Evolutionary conservation across 495 filamentous ascomycete genomes (phyloP), one percentile per base, ranked within the genome.

Genomic region (Hypoxylon rickii): DNA sequence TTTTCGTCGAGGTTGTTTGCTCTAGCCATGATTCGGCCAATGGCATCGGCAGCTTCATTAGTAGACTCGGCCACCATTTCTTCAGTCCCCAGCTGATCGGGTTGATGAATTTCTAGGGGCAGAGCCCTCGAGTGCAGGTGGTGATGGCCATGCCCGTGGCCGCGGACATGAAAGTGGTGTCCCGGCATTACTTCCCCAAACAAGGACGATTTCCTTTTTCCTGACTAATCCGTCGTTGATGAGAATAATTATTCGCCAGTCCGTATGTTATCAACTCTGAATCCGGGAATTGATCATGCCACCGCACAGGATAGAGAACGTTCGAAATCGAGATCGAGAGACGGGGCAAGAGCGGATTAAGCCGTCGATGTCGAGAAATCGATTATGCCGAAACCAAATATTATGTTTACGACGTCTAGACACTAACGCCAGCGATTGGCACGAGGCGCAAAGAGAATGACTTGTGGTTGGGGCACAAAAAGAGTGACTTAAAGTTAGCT

Each of bases 1-100:
- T 81, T 82, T 55, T 84, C 79, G 55, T 83, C 83, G 11, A 66
- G 45, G 19, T 72, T 68, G 11, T 66, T 59, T 21, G 20, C 56
- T 36, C 66, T 70, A 53, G 44, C 41, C 65, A 36, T 7, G 17
- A 69, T 44, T 31, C 44, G 53, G 4, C 44, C 18, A 32, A 56
- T 46, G 17, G 36, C 19, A 43, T 50, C 20, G 7, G 31, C 38
- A 16, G 24, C 34, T 36, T 74, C 69, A 2, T 42, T 11, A 0
- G 31, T 16, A 15, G 37, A 22, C 2, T 17, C 18, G 15, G 15
- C 20, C 10, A 39, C 39, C 21, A 38, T 20, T 31, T 19, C 33
- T 10, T 44, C 33, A 8, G 41, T 31, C 17, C 66, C 56, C 13
- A 45, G 7, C 22, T 53, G 55, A 16, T 4, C 18, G 2, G 41